Evolutionary conservation across 441 rosid genomes (phyloP).

Genomic region (Erodium texanum): DNA sequence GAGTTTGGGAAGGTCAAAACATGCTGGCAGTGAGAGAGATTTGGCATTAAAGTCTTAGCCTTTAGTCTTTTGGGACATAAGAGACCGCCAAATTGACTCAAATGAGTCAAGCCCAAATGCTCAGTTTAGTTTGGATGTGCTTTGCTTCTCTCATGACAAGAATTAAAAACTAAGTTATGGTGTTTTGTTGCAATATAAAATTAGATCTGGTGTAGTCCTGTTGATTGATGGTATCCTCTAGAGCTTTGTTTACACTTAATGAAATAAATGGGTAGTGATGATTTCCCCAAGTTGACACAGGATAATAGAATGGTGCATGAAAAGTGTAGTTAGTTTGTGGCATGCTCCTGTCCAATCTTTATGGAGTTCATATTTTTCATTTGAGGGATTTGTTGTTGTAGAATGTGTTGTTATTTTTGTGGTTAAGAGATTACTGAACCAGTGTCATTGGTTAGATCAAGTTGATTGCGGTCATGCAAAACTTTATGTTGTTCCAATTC

Average conservation of each 20-base stretch:
- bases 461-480: constrained; percentile 37
- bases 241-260: background rate
- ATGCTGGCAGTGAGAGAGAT: too few relatives aligned
- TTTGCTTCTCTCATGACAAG: too few relatives aligned
- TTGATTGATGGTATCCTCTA: background rate
- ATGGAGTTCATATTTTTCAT: too few relatives aligned
- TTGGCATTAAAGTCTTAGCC: background rate
- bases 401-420: background rate
- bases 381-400: background rate
- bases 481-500: constrained; percentile 58
- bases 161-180: too few relatives aligned
- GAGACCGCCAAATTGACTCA: background rate
- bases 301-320: background rate
- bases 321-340: background rate
- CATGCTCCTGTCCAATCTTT: background rate
- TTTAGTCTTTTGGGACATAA: background rate
- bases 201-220: background rate
- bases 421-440: constrained; percentile 1
- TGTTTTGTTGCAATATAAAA: background rate
- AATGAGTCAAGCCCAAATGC: too few relatives aligned
- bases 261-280: background rate
- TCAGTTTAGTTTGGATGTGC: background rate
- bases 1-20: too few relatives aligned
- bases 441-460: constrained; percentile 30
- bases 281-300: background rate